phyloP scores from a whole-genome alignment of 2,329 filamentous ascomycete species.

The Fusarium secorum region DNA sequence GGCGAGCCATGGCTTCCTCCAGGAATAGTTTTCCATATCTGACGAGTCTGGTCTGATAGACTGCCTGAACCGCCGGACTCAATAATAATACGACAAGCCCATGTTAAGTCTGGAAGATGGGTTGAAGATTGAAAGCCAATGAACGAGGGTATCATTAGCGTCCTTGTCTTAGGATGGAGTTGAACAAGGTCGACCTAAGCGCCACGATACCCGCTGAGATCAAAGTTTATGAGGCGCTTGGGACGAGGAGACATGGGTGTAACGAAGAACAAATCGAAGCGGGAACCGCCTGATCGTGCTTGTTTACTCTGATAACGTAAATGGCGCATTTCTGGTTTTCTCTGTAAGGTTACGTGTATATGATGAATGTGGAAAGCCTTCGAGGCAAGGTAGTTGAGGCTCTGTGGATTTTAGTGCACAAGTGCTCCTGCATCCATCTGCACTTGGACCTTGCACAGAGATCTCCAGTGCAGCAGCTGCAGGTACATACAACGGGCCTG shows the following conservation, averaged over 20 bases:
- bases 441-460: slow-evolving; percentile 4
- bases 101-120: background rate
- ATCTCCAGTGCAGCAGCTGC: slow-evolving; percentile 13
- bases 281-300: background rate
- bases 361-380: background rate
- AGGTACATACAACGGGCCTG: slow-evolving; percentile 7
- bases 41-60: background rate
- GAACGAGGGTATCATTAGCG: slow-evolving; percentile 14
- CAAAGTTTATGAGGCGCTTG: background rate
- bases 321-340: background rate
- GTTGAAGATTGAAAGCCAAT: slow-evolving; percentile 13
- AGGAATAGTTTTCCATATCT: background rate
- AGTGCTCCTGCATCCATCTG: background rate
- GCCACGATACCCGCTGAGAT: slow-evolving; percentile 21
- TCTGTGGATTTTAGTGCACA: slow-evolving; percentile 5
- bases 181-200: slow-evolving; percentile 27
- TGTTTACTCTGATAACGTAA: background rate
- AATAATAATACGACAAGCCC: background rate
- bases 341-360: background rate
- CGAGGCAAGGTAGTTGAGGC: background rate
- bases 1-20: background rate
- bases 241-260: background rate
- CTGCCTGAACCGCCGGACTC: slow-evolving; percentile 2
- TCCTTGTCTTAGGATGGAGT: background rate
- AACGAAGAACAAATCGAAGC: background rate